Evolutionary conservation across 805 yeast species (phyloP).

Genomic region (Lachancea sp.): DNA sequence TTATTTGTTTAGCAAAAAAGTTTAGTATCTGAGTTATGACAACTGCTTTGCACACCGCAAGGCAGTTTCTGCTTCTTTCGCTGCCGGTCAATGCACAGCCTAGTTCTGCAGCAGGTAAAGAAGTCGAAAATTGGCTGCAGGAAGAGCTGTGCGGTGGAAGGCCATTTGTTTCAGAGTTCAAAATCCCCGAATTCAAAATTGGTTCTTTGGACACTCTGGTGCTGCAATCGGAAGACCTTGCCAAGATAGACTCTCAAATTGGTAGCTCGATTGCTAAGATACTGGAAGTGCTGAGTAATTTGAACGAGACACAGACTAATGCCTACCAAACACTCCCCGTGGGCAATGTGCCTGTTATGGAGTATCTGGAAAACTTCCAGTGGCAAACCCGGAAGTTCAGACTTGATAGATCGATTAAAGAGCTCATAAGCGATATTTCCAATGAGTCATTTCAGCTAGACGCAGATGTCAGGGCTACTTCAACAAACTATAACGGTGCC

Average conservation of each 20-base stretch:
- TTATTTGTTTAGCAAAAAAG: too few relatives aligned
- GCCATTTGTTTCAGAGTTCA: conserved; percentile 49
- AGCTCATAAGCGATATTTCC: conserved; percentile 62
- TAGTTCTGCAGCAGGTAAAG: conserved; percentile 37
- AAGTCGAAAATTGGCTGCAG: conserved; percentile 48
- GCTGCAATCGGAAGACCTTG: conserved; percentile 82
- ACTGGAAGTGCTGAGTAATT: conserved; percentile 58
- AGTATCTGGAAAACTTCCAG: conserved; percentile 64
- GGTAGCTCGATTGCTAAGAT: conserved; percentile 63
- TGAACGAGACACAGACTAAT: conserved; percentile 40
- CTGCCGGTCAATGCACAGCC: conserved; percentile 52
- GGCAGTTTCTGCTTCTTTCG: conserved; percentile 44
- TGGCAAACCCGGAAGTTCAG: conserved; percentile 90
- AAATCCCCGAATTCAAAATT: conserved; percentile 80
- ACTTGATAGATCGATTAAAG: conserved; percentile 73
- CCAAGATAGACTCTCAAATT: conserved; percentile 76
- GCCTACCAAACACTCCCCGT: conserved; percentile 48
- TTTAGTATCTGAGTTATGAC: conserved; percentile 14
- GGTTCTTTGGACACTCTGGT: conserved; percentile 92
- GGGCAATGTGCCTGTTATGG: conserved; percentile 43
- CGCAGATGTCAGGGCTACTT: conserved; percentile 73
- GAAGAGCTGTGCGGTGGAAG: conserved; percentile 50
- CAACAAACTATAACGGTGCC: conserved; percentile 70
- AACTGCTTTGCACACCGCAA: conserved; percentile 30
- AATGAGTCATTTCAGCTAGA: conserved; percentile 79